Evolutionary conservation across 495 filamentous ascomycete genomes (phyloP).

Genomic region (Lasiosphaeria ovina): DNA sequence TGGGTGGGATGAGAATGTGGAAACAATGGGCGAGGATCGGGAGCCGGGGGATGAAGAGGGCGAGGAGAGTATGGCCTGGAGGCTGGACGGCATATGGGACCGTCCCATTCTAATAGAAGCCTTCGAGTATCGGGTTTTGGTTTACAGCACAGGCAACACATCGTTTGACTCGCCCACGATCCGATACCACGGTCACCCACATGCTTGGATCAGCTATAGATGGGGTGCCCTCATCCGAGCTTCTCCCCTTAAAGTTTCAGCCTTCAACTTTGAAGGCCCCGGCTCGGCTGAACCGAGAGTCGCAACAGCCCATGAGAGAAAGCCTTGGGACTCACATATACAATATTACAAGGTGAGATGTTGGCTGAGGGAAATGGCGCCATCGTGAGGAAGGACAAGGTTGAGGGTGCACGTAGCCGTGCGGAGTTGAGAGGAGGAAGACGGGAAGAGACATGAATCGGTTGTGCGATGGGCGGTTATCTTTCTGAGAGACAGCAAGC

Average conservation of each 20-base stretch:
- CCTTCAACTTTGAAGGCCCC: not conserved
- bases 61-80: too few species aligned
- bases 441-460: slow-evolving; percentile 3
- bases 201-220: too few species aligned
- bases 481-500: not conserved
- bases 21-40: too few species aligned
- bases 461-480: slow-evolving; percentile 1
- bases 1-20: too few species aligned
- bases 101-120: too few species aligned
- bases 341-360: not conserved
- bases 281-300: not conserved
- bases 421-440: not conserved
- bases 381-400: slow-evolving; percentile 1
- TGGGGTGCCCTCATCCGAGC: too few species aligned
- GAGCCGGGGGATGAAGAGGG: too few species aligned
- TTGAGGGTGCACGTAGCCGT: not conserved
- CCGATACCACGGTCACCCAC: too few species aligned
- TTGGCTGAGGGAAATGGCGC: not conserved
- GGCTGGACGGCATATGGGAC: too few species aligned
- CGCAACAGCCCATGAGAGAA: not conserved
- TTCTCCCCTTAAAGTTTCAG: not conserved
- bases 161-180: too few species aligned
- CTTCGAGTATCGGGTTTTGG: too few species aligned
- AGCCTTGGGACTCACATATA: not conserved
- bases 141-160: too few species aligned